Evolutionary conservation across 352 stramenopile genomes (phyloP).

Genomic region (Phytophthora rubi): DNA sequence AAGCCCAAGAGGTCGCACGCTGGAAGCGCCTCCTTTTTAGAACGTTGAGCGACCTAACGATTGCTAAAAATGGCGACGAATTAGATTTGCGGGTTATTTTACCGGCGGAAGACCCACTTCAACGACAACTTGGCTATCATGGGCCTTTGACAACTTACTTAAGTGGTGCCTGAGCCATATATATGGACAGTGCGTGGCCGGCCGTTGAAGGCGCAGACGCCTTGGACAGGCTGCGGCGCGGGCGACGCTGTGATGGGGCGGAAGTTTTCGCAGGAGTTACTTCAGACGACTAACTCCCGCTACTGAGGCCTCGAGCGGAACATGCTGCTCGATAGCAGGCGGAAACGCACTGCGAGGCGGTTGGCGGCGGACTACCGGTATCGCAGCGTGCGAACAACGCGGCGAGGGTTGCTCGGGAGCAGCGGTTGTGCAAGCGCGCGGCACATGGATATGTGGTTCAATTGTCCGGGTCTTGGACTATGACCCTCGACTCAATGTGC

Average conservation of each 20-base stretch:
- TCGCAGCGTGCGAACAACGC: constrained; percentile 12
- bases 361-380: background rate
- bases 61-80: constrained; percentile 29
- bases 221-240: constrained; percentile 15
- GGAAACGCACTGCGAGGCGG: constrained; percentile 21
- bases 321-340: constrained; percentile 2
- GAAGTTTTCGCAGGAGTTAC: constrained; percentile 37
- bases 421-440: constrained; percentile 27
- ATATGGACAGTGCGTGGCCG: constrained; percentile 12
- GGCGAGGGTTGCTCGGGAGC: constrained; percentile 9
- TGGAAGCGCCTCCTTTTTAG: constrained; percentile 27
- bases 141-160: background rate
- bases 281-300: constrained; percentile 3
- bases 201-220: constrained; percentile 6
- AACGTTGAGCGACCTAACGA: constrained; percentile 7
- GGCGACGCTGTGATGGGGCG: constrained; percentile 15
- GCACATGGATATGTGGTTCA: constrained; percentile 15
- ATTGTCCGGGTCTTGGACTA: constrained; percentile 16
- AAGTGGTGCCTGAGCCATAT: background rate
- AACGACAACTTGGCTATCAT: constrained; percentile 1
- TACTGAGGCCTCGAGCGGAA: constrained; percentile 4
- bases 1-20: constrained; percentile 26
- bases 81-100: constrained; percentile 3
- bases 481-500: background rate
- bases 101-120: background rate